Percentiles rank a stretch among this genome's conserved stretches.
phyloP scores from a whole-genome alignment of 1,284 basidiomycete genomes.

The Agroathelia rolfsii region DNA sequence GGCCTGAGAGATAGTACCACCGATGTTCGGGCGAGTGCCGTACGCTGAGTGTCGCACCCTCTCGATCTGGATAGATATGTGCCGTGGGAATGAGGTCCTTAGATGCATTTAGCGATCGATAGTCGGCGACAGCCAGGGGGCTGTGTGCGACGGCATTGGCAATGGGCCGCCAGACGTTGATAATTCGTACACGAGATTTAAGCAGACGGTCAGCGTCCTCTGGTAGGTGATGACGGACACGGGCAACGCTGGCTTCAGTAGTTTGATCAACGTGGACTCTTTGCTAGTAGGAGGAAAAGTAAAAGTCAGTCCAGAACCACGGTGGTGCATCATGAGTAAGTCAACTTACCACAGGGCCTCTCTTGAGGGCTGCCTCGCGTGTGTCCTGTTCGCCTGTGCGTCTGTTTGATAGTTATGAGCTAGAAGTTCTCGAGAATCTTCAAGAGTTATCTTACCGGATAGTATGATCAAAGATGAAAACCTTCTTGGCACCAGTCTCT shows the following conservation, averaged over 20 bases:
- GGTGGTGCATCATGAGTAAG: not conserved
- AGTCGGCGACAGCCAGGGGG: conserved; percentile 40
- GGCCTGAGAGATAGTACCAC: conserved; percentile 38
- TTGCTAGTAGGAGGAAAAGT: conserved; percentile 15
- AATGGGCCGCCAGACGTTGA: conserved; percentile 50
- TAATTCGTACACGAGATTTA: conserved; percentile 41
- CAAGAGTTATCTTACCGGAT: conserved; percentile 23
- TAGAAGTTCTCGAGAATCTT: not conserved
- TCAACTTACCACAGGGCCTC: conserved; percentile 26
- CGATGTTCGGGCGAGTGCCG: conserved; percentile 27
- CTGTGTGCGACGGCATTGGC: conserved; percentile 31
- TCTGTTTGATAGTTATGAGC: conserved; percentile 3
- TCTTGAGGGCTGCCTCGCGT: conserved; percentile 8
- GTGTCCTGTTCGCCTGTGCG: conserved; percentile 10
- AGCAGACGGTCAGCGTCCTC: conserved; percentile 35
- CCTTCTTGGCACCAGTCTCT: conserved; percentile 28
- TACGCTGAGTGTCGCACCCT: conserved; percentile 28
- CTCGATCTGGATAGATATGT: conserved; percentile 23
- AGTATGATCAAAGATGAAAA: conserved; percentile 37
- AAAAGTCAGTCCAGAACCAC: too few relatives aligned
- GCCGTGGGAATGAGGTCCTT: conserved; percentile 25
- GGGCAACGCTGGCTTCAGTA: conserved; percentile 31
- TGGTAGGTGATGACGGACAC: conserved; percentile 44
- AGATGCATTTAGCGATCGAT: conserved; percentile 24
- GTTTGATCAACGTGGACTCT: conserved; percentile 54